phyloP scores from a whole-genome alignment of 2,329 filamentous ascomycete genomes.

The Penicillium italicum region DNA sequence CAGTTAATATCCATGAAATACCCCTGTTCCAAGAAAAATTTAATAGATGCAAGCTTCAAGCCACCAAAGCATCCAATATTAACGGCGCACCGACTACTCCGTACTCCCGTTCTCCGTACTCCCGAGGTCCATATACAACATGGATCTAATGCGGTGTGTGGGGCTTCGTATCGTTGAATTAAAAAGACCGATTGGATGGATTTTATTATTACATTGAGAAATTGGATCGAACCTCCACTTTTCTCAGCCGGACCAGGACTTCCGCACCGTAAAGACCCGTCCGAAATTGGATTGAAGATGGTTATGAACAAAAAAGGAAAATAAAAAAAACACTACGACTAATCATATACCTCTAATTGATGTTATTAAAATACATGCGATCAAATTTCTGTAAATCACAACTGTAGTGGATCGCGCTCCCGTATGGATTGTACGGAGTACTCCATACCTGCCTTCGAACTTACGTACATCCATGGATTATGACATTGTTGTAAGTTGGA shows the following conservation, averaged over 20 bases:
- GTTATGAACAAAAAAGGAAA: too few species aligned
- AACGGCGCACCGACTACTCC: background rate
- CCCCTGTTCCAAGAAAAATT: background rate
- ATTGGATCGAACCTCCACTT: background rate
- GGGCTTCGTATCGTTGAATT: fast-evolving
- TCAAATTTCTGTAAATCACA: too few species aligned
- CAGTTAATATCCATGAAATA: background rate
- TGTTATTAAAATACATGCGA: too few species aligned
- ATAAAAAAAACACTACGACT: too few species aligned
- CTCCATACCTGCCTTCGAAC: too few species aligned
- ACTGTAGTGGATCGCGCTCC: background rate
- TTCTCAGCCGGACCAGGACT: background rate
- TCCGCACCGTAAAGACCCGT: background rate
- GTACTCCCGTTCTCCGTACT: too few species aligned
- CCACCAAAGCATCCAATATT: background rate
- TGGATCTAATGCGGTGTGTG: background rate
- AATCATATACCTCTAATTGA: too few species aligned
- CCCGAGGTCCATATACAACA: too few species aligned
- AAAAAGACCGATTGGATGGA: background rate
- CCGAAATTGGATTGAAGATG: background rate
- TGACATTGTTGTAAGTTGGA: too few species aligned
- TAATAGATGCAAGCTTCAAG: background rate
- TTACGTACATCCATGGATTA: too few species aligned
- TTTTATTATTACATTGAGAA: background rate
- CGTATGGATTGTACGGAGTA: too few species aligned